phyloP scores from a whole-genome alignment of 2,329 filamentous ascomycete genomes.

The Rhexocercosporidium sp. region DNA sequence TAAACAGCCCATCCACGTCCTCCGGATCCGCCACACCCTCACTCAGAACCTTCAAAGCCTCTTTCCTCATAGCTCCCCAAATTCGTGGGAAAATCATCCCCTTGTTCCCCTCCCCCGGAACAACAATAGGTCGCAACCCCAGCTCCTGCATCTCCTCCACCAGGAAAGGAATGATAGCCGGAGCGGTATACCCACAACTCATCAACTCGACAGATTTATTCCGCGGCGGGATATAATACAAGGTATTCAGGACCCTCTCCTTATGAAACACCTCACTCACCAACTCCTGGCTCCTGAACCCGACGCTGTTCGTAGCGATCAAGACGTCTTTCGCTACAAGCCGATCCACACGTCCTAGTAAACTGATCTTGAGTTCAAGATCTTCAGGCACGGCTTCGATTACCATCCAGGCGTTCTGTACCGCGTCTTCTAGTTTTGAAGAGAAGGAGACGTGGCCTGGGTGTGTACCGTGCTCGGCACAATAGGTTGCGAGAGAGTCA shows the following conservation, averaged over 20 bases:
- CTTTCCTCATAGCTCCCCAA: constrained; percentile 48
- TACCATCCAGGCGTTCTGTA: constrained; percentile 43
- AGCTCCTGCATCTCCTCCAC: constrained; percentile 39
- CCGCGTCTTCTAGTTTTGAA: constrained; percentile 30
- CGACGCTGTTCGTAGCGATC: constrained; percentile 54
- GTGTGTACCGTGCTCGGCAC: constrained; percentile 19
- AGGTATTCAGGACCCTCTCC: constrained; percentile 48
- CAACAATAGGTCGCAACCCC: constrained; percentile 45
- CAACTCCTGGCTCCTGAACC: constrained; percentile 50
- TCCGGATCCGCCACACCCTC: constrained; percentile 44
- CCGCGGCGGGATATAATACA: constrained; percentile 46
- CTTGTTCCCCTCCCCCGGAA: constrained; percentile 40
- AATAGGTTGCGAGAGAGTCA: constrained; percentile 39
- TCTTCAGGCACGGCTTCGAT: constrained; percentile 51
- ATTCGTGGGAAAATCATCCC: constrained; percentile 49
- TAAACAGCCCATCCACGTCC: constrained; percentile 46
- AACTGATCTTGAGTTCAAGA: constrained; percentile 46
- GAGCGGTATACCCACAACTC: constrained; percentile 44
- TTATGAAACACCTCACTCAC: constrained; percentile 44
- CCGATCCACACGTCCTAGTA: constrained; percentile 47
- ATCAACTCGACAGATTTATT: constrained; percentile 45
- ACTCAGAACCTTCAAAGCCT: constrained; percentile 43
- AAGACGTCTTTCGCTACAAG: constrained; percentile 44
- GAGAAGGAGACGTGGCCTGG: constrained; percentile 23
- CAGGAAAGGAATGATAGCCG: constrained; percentile 40